phyloP scores from a whole-genome alignment of 164 flowering plant genomes.

The Vitis amurensis region DNA sequence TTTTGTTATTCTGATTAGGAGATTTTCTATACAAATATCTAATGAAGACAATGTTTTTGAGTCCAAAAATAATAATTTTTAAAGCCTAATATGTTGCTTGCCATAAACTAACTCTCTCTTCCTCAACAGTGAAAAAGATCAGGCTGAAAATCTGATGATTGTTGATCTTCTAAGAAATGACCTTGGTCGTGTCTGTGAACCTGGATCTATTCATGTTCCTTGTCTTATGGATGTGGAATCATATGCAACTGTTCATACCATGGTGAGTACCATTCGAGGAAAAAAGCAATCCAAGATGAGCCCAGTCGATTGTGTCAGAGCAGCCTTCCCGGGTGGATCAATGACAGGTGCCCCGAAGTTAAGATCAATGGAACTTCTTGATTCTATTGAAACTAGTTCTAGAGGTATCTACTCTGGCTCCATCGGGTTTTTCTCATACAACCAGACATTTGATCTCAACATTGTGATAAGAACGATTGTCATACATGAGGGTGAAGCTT shows the following conservation, averaged over 20 bases:
- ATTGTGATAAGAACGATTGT: slow-evolving; percentile 92
- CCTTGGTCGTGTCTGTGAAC: slow-evolving; percentile 92
- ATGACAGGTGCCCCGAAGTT: slow-evolving; percentile 99
- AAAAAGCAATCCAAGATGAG: slow-evolving; percentile 46
- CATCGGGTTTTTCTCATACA: slow-evolving; percentile 85
- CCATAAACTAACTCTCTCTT: background rate
- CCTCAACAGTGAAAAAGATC: slow-evolving; percentile 86
- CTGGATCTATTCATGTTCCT: slow-evolving; percentile 92
- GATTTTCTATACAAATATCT: no score
- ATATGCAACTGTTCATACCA: slow-evolving; percentile 90
- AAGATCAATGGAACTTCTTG: slow-evolving; percentile 95
- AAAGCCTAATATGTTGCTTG: no score
- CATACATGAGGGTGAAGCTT: slow-evolving; percentile 80
- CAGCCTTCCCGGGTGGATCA: slow-evolving; percentile 98
- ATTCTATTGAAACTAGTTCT: slow-evolving; percentile 76
- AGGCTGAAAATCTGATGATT: slow-evolving; percentile 98
- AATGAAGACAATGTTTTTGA: no score
- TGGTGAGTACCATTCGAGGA: slow-evolving; percentile 94
- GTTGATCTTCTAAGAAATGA: slow-evolving; percentile 98
- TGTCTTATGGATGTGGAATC: slow-evolving; percentile 91
- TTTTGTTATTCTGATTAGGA: no score
- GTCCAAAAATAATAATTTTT: no score
- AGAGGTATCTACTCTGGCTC: slow-evolving; percentile 94
- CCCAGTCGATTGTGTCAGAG: slow-evolving; percentile 75
- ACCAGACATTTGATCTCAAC: slow-evolving; percentile 84